Evolutionary conservation across 345 rosid species (phyloP), one percentile per base, ranked within the genome.

Genomic region (Pelargonium nanum): DNA sequence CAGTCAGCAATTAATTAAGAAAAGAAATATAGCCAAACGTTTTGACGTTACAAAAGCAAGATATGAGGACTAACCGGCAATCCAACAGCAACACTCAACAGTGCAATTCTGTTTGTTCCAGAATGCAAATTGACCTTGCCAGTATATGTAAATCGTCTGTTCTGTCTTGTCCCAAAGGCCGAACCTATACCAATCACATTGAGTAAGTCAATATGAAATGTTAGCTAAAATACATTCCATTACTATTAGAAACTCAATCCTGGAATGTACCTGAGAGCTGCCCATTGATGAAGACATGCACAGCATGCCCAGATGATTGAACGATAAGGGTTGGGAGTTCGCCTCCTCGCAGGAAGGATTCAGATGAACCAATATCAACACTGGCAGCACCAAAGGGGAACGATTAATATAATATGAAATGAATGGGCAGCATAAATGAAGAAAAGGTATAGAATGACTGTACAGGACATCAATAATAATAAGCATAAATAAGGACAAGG

Each of bases 61-160:
- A 58, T n/a, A 70, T 55, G 56, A 54, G 68, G 66, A 80, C 86
- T 80, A 58, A 90, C 99, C 1, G 91, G 97, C 72, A 94, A 82
- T 61, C 99, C 97, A 78, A 89, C 89, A 32, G 97, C 92, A 58
- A 94, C 88, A 67, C 99, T 90, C 64, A 94, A 85, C 66, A 94
- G 77, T 1, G 96, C 96, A n/a, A 94, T 90, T 77, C 65, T 80
- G 83, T 94, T 90, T 59, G 78, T 79, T 72, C 97, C 99, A 61
- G 89, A 72, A 55, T 24, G 89, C 61, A 94, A 72, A 78, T 83
- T 83, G 78, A 88, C 81, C 83, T 86, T 94, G 30, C 91, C 93
- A 2, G 75, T 72, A 56, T 79, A 94, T 50, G 83, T 85, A 62
- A 94, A 75, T 74, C 85, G 78, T 78, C 89, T 78, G 61, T 80